These are phyloP conservation scores for Sporothrix humicola DNA, from an alignment of 2,329 filamentous ascomycete species.

Conservation along the genomic window DNA sequence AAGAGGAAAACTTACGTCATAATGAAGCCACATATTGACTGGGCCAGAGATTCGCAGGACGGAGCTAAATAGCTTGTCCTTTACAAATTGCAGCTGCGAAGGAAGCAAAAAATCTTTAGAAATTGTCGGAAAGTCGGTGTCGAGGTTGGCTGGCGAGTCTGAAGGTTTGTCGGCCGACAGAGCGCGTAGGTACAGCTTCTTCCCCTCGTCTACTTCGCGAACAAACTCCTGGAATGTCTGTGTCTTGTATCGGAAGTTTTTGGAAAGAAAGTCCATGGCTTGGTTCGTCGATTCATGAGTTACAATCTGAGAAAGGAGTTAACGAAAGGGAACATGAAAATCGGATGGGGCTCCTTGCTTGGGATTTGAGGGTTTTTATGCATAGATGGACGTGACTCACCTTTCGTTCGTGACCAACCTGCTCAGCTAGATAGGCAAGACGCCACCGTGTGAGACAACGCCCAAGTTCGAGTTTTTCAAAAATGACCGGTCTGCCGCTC, in stretches of 20 bases:
- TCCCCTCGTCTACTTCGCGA: conserved; percentile 61
- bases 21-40: conserved; percentile 89
- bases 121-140: conserved; percentile 72
- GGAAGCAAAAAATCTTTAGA: conserved; percentile 74
- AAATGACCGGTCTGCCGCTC: conserved; percentile 65
- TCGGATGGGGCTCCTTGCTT: background rate
- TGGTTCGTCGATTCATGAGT: conserved; percentile 71
- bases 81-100: conserved; percentile 61
- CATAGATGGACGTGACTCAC: conserved; percentile 40
- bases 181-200: conserved; percentile 76
- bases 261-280: conserved; percentile 79
- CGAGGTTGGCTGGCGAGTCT: conserved; percentile 71
- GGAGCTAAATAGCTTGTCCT: conserved; percentile 73
- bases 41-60: conserved; percentile 79
- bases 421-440: conserved; percentile 67
- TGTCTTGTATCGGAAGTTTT: conserved; percentile 80
- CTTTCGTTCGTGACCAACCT: conserved; percentile 65
- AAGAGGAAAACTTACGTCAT: conserved; percentile 65
- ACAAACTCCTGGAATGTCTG: conserved; percentile 72
- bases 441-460: conserved; percentile 71
- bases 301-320: conserved; percentile 59
- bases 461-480: conserved; percentile 71
- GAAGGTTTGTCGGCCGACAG: conserved; percentile 72
- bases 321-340: background rate
- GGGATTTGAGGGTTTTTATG: no score